phyloP scores from a whole-genome alignment of 352 stramenopile species.

The Phytophthora tentaculata region DNA sequence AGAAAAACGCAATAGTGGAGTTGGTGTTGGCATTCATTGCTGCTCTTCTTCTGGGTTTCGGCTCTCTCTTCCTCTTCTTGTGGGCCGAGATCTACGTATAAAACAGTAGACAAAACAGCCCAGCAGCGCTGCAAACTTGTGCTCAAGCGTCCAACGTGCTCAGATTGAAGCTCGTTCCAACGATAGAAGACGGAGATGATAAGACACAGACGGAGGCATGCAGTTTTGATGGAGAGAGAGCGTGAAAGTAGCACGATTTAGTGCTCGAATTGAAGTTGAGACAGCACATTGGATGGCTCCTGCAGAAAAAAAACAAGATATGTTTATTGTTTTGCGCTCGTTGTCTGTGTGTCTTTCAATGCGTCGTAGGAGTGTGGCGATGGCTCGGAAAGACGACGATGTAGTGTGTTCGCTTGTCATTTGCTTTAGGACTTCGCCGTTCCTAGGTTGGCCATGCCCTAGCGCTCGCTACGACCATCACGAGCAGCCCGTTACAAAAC shows the following conservation, averaged over 20 bases:
- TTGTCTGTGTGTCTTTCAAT: slow-evolving; percentile 20
- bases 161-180: slow-evolving; percentile 15
- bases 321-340: slow-evolving; percentile 41
- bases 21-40: slow-evolving; percentile 69
- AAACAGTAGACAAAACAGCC: slow-evolving; percentile 9
- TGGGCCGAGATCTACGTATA: slow-evolving; percentile 91
- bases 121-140: slow-evolving; percentile 1
- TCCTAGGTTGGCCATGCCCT: slow-evolving; percentile 42
- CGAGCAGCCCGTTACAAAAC: slow-evolving; percentile 37
- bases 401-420: slow-evolving; percentile 37
- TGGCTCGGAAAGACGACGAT: slow-evolving; percentile 29
- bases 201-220: slow-evolving; percentile 5
- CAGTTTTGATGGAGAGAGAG: slow-evolving; percentile 22
- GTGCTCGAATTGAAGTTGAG: not conserved
- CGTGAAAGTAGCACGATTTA: not conserved
- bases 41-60: slow-evolving; percentile 78
- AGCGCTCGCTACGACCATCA: slow-evolving; percentile 22
- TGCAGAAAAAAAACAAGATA: slow-evolving; percentile 33
- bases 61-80: slow-evolving; percentile 87
- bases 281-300: slow-evolving; percentile 11
- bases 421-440: slow-evolving; percentile 43
- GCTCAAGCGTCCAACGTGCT: not conserved
- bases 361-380: slow-evolving; percentile 21
- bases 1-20: slow-evolving; percentile 84
- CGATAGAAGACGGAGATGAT: slow-evolving; percentile 21